A percentile compares a stretch with the other conserved stretches of the same genome.
These are phyloP conservation scores for Trametes meyenii DNA, from an alignment of 768 basidiomycete genomes.

Conservation along the genomic window DNA sequence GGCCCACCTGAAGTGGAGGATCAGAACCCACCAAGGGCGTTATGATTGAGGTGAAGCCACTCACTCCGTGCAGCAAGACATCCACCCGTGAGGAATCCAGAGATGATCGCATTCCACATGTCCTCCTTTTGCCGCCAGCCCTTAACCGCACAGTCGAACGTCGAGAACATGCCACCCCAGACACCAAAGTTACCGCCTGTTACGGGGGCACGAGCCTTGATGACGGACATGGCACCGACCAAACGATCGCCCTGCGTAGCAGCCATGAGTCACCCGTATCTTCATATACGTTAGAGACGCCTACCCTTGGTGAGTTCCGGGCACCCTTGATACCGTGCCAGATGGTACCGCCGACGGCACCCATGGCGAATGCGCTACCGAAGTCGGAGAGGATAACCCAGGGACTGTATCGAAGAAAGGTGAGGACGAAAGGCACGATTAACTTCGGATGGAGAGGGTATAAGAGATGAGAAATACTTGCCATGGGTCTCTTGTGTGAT, in stretches of 20 bases:
- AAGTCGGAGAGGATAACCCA: slow-evolving; percentile 99
- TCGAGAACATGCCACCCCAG: slow-evolving; percentile 98
- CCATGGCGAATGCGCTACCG: slow-evolving; percentile 97
- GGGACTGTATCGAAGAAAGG: slow-evolving; percentile 56
- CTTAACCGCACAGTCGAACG: slow-evolving; percentile 98
- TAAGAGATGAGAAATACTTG: slow-evolving; percentile 36
- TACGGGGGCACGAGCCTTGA: slow-evolving; percentile 97
- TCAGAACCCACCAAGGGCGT: neutral
- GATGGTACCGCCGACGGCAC: slow-evolving; percentile 95
- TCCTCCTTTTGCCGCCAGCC: slow-evolving; percentile 97
- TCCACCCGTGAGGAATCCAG: slow-evolving; percentile 98
- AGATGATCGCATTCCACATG: slow-evolving; percentile 98
- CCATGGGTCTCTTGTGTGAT: slow-evolving; percentile 96
- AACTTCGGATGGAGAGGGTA: neutral
- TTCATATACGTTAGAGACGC: slow-evolving; percentile 30
- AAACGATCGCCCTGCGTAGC: slow-evolving; percentile 82
- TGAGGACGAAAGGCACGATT: slow-evolving; percentile 9
- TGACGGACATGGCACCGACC: slow-evolving; percentile 90
- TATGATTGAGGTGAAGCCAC: slow-evolving; percentile 38
- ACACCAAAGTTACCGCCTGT: slow-evolving; percentile 97
- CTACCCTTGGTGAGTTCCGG: slow-evolving; percentile 90
- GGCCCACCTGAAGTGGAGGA: slow-evolving; percentile 72
- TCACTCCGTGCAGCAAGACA: slow-evolving; percentile 91
- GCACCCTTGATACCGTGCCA: slow-evolving; percentile 99
- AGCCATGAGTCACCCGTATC: neutral